Percentiles rank a stretch among this genome's conserved stretches.
Conservation (phyloP, 129 eudicot genomes). For the Chrysanthemum lavandulifolium region DNA sequence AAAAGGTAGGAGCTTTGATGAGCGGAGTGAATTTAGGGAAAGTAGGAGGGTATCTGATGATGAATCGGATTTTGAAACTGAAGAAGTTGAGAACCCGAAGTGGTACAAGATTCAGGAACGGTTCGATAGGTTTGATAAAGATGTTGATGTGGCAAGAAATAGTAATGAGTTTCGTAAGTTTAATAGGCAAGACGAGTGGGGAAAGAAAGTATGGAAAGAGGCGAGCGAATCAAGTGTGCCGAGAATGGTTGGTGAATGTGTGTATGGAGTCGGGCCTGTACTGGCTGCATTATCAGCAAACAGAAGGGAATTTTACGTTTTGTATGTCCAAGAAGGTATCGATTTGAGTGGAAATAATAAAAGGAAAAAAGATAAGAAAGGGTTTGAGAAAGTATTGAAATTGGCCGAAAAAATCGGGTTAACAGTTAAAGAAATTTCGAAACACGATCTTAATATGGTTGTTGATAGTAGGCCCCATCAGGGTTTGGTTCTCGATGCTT, state of each 20-base stretch:
- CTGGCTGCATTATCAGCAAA: constrained; percentile 84
- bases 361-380: constrained; percentile 94
- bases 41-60: constrained; percentile 15
- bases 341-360: constrained; percentile 71
- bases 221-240: constrained; percentile 82
- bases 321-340: constrained; percentile 84
- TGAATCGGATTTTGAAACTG: constrained; percentile 26
- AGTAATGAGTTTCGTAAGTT: constrained; percentile 44
- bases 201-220: constrained; percentile 82
- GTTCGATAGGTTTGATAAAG: constrained; percentile 38
- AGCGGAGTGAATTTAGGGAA: constrained; percentile 13
- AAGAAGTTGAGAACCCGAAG: constrained; percentile 54
- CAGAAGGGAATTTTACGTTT: constrained; percentile 70
- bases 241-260: constrained; percentile 76
- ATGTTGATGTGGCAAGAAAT: constrained; percentile 35
- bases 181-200: constrained; percentile 78
- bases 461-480: constrained; percentile 93
- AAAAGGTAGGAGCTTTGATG: constrained; percentile 21
- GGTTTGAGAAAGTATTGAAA: constrained; percentile 72
- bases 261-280: constrained; percentile 94
- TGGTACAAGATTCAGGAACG: constrained; percentile 74
- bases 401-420: constrained; percentile 75
- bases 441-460: constrained; percentile 92
- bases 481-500: constrained; percentile 85
- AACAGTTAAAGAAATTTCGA: constrained; percentile 60